These are phyloP conservation scores for Teratosphaeria epicoccoides DNA, from an alignment of 2,329 filamentous ascomycete species.

Conservation along the genomic window DNA sequence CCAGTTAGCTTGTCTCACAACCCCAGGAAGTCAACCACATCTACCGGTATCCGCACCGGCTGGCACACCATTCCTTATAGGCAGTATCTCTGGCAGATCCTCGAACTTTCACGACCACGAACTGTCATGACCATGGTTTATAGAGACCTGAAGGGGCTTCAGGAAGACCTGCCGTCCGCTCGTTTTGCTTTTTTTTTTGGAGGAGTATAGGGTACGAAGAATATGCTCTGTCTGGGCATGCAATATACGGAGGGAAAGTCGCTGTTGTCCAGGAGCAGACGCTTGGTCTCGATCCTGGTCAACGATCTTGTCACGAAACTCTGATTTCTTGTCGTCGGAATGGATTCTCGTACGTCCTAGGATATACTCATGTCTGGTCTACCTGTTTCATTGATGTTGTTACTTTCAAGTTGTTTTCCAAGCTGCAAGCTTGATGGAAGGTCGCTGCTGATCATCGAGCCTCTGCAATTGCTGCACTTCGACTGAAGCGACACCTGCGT, in stretches of 20 bases:
- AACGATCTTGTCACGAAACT: background rate
- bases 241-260: background rate
- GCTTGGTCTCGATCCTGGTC: background rate
- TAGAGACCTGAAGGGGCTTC: background rate
- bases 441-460: background rate
- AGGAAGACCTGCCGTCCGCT: slow-evolving; percentile 21
- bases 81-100: slow-evolving; percentile 19
- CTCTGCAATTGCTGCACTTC: background rate
- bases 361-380: background rate
- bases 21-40: background rate
- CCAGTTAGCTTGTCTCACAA: no score
- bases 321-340: background rate
- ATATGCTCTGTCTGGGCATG: slow-evolving; percentile 1
- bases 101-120: slow-evolving; percentile 10
- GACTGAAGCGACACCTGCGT: background rate
- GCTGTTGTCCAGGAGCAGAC: background rate
- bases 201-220: slow-evolving; percentile 7
- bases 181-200: slow-evolving; percentile 11
- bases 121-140: slow-evolving; percentile 10
- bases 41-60: background rate
- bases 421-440: no score
- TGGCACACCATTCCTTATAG: slow-evolving; percentile 1
- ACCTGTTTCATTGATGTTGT: no score
- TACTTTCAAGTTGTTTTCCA: no score
- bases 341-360: background rate